Evolutionary conservation across 768 basidiomycete species (phyloP).

Genomic region (Tricholoma terreum): DNA sequence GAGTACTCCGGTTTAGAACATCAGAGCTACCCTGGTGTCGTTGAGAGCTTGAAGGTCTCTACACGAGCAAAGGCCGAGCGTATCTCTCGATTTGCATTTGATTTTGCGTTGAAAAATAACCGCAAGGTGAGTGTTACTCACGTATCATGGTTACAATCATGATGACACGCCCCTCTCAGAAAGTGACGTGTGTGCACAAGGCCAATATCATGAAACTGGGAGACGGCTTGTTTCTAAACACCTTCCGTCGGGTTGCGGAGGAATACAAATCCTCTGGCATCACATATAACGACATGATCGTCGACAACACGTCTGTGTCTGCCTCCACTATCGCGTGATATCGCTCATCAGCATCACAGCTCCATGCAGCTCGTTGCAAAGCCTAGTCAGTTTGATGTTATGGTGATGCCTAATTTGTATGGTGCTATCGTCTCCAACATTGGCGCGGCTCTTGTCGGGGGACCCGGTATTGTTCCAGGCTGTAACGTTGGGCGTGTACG

Average conservation of each 20-base stretch:
- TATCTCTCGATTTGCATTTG: conserved; percentile 95
- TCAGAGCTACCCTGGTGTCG: conserved; percentile 96
- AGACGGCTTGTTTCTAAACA: conserved; percentile 98
- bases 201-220: conserved; percentile 99
- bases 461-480: conserved; percentile 96
- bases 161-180: conserved; percentile 44
- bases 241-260: conserved; percentile 93
- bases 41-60: conserved; percentile 96
- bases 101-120: conserved; percentile 97
- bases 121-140: conserved; percentile 65
- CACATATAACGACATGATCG: conserved; percentile 96
- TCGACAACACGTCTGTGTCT: conserved; percentile 85
- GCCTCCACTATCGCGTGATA: not conserved
- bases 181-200: conserved; percentile 99
- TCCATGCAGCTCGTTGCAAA: conserved; percentile 99
- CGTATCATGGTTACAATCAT: not conserved
- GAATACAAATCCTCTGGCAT: conserved; percentile 95
- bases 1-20: conserved; percentile 99
- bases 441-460: conserved; percentile 96
- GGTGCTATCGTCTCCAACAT: conserved; percentile 98
- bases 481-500: conserved; percentile 92
- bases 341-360: conserved; percentile 34
- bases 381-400: conserved; percentile 96
- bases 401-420: conserved; percentile 99
- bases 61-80: conserved; percentile 95